These are phyloP conservation scores for Cutaneotrichosporon sp. DNA, from an alignment of 1,284 basidiomycete genomes.

Conservation along the genomic window DNA sequence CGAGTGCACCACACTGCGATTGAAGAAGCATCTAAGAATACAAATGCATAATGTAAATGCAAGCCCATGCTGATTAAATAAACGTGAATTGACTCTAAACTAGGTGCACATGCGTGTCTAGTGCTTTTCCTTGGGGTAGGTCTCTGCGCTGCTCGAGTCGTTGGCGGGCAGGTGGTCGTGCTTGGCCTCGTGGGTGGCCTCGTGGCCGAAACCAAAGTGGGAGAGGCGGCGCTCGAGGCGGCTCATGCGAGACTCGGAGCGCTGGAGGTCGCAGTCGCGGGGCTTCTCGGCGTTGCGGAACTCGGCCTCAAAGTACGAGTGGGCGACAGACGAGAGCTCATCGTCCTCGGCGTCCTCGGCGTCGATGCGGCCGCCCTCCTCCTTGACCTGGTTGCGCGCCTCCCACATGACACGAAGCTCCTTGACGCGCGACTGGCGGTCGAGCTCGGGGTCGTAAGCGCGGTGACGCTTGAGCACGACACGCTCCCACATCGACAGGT, in stretches of 20 bases:
- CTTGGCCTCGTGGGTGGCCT: not conserved
- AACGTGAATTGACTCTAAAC: not conserved
- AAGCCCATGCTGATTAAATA: not conserved
- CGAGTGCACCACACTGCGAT: no score
- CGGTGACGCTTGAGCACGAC: slow-evolving; percentile 52
- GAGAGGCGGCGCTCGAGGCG: not conserved
- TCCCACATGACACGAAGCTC: slow-evolving; percentile 52
- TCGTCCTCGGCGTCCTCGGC: slow-evolving; percentile 30
- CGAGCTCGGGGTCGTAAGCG: slow-evolving; percentile 53
- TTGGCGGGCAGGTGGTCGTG: not conserved
- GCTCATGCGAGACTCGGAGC: not conserved
- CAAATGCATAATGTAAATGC: not conserved
- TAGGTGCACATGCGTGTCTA: not conserved
- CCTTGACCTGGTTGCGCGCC: slow-evolving; percentile 26
- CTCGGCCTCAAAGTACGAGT: slow-evolving; percentile 28
- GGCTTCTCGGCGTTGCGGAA: slow-evolving; percentile 13
- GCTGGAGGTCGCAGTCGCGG: slow-evolving; percentile 1
- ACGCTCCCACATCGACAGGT: slow-evolving; percentile 52
- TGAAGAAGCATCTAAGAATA: no score
- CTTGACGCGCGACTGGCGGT: slow-evolving; percentile 50
- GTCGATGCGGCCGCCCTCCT: slow-evolving; percentile 20
- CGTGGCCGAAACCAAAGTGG: not conserved
- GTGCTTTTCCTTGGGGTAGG: not conserved
- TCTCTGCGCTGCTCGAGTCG: no score
- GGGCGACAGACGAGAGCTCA: slow-evolving; percentile 23